phyloP scores from a whole-genome alignment of 495 filamentous ascomycete genomes.

The Hyaloscypha variabilis region DNA sequence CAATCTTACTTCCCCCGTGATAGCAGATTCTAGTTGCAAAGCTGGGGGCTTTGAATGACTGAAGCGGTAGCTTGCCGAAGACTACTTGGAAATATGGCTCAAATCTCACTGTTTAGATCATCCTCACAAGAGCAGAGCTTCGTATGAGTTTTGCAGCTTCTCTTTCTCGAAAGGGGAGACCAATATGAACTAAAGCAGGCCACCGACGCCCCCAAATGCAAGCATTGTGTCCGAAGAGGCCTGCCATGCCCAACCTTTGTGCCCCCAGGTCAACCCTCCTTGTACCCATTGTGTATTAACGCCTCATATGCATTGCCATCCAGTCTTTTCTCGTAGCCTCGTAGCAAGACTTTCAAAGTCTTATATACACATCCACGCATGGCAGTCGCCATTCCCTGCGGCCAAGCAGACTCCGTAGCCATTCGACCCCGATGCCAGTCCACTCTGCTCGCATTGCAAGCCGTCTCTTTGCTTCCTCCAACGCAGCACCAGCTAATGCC shows the following conservation, averaged over 20 bases:
- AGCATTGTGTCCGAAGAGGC: not conserved
- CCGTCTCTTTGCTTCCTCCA: constrained; percentile 61
- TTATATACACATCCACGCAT: constrained; percentile 80
- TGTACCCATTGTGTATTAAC: constrained; percentile 1
- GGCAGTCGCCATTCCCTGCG: constrained; percentile 80
- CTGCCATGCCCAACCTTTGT: not conserved
- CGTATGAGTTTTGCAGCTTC: too few relatives aligned
- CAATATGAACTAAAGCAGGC: not conserved
- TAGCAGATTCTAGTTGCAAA: too few relatives aligned
- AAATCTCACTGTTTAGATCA: not conserved
- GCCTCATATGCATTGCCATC: constrained; percentile 3
- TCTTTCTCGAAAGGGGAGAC: too few relatives aligned
- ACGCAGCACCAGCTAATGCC: constrained; percentile 64
- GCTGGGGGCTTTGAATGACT: too few relatives aligned
- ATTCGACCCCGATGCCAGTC: constrained; percentile 82
- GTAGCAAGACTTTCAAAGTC: constrained; percentile 33
- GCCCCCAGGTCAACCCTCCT: not conserved
- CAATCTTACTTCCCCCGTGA: too few relatives aligned
- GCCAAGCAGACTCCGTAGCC: constrained; percentile 76
- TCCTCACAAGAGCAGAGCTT: too few relatives aligned
- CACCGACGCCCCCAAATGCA: not conserved
- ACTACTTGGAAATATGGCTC: not conserved
- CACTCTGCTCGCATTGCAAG: constrained; percentile 57
- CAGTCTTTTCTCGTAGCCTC: not conserved
- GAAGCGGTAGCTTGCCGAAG: not conserved